Percentiles rank a stretch among this genome's conserved stretches.
Conservation (phyloP, 257 asterid genomes). For the Ballota nigra region DNA sequence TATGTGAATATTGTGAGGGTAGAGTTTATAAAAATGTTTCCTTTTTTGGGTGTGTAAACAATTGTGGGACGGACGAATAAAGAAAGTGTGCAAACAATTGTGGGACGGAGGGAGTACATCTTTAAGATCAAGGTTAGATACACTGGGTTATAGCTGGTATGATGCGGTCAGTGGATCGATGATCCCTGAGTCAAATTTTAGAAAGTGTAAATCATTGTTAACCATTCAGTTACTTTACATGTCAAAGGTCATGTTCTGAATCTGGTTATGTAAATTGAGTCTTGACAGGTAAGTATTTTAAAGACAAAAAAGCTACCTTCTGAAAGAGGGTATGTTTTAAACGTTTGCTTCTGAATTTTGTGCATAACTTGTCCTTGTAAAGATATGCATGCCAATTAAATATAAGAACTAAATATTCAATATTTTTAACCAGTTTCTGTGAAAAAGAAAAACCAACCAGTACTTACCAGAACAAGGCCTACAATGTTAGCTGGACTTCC, state of each 20-base stretch:
- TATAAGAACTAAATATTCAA: not conserved
- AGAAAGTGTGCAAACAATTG: too few relatives aligned
- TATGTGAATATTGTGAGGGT: too few relatives aligned
- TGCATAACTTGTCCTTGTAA: not conserved
- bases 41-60: too few relatives aligned
- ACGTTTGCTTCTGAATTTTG: not conserved
- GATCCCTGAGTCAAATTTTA: not conserved
- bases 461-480: slow-evolving; percentile 50
- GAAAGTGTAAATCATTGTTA: not conserved
- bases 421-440: not conserved
- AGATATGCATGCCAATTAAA: not conserved
- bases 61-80: too few relatives aligned
- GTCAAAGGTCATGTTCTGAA: not conserved
- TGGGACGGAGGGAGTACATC: too few relatives aligned
- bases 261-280: too few relatives aligned
- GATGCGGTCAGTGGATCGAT: not conserved
- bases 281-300: not conserved
- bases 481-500: slow-evolving; percentile 41
- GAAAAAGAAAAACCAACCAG: not conserved
- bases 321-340: not conserved
- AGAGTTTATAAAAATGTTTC: too few relatives aligned
- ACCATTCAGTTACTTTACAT: not conserved
- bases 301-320: not conserved
- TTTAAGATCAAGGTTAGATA: not conserved
- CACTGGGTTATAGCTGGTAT: not conserved